phyloP scores from a whole-genome alignment of 192 early-diverging fungal species.

The Coemansia sp. region DNA sequence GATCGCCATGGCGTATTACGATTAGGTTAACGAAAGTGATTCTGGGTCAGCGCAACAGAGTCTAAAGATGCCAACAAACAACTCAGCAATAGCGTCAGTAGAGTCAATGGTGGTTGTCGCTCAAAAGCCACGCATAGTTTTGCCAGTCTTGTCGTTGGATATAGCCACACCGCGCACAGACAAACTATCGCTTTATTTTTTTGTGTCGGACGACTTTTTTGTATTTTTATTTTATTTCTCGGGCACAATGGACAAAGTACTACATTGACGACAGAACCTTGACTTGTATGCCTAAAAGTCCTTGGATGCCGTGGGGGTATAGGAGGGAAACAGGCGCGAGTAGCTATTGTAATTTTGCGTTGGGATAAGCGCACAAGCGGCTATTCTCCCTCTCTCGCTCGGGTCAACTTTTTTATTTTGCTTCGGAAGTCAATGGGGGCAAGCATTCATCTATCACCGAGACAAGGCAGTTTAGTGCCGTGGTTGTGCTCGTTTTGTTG shows the following conservation, averaged over 20 bases:
- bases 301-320: conserved; percentile 1
- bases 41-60: background rate
- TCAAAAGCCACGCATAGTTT: background rate
- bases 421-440: background rate
- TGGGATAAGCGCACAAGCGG: background rate
- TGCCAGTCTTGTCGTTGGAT: background rate
- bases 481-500: background rate
- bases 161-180: conserved; percentile 2
- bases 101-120: background rate
- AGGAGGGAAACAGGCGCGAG: background rate
- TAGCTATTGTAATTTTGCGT: background rate
- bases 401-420: conserved; percentile 5
- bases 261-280: background rate
- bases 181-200: background rate
- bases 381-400: background rate
- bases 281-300: background rate
- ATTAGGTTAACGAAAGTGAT: background rate
- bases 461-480: background rate
- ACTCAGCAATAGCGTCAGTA: background rate
- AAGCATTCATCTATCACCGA: background rate
- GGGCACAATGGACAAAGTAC: background rate
- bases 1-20: background rate
- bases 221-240: background rate
- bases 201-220: background rate
- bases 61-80: background rate